A percentile compares a stretch with the other conserved stretches of the same genome.
These are phyloP conservation scores for Mortierella sp. DNA, from an alignment of 371 early-diverging fungal genomes.

Conservation along the genomic window DNA sequence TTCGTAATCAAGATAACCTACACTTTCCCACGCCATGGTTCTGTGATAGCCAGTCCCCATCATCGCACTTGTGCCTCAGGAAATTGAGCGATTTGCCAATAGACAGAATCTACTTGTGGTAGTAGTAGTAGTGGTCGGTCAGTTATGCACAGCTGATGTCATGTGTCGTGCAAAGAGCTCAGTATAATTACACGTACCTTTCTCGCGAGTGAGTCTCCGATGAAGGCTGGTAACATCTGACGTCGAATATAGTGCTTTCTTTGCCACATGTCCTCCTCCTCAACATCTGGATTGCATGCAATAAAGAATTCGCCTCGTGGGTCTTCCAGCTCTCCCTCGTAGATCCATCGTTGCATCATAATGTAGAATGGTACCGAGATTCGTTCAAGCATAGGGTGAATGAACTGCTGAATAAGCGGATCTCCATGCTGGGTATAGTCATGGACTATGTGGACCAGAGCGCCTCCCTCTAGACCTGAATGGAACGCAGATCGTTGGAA, in stretches of 20 bases:
- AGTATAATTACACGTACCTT: slow-evolving; percentile 71
- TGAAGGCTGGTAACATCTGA: slow-evolving; percentile 89
- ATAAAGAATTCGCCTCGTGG: slow-evolving; percentile 96
- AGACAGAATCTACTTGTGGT: slow-evolving; percentile 72
- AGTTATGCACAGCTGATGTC: too few relatives aligned
- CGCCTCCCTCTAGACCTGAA: slow-evolving; percentile 76
- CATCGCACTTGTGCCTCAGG: slow-evolving; percentile 86
- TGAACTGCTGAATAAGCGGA: slow-evolving; percentile 82
- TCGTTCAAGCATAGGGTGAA: slow-evolving; percentile 80
- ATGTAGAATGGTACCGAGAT: slow-evolving; percentile 89
- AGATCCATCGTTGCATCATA: slow-evolving; percentile 94
- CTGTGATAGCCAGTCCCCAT: slow-evolving; percentile 68
- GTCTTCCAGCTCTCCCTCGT: slow-evolving; percentile 94
- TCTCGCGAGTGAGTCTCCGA: slow-evolving; percentile 78
- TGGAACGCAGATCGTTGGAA: too few relatives aligned
- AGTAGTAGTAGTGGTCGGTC: not conserved
- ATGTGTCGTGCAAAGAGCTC: too few relatives aligned
- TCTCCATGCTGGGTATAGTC: slow-evolving; percentile 91
- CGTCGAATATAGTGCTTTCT: slow-evolving; percentile 76
- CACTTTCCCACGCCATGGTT: slow-evolving; percentile 54
- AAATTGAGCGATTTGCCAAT: slow-evolving; percentile 96
- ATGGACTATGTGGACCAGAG: slow-evolving; percentile 82
- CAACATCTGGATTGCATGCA: slow-evolving; percentile 57
- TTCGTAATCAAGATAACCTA: slow-evolving; percentile 12
- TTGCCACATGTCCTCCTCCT: slow-evolving; percentile 84